Base-by-base conservation (phyloP, 192 early-diverging fungal genomes). In the Chytriomyces sp. region DNA sequence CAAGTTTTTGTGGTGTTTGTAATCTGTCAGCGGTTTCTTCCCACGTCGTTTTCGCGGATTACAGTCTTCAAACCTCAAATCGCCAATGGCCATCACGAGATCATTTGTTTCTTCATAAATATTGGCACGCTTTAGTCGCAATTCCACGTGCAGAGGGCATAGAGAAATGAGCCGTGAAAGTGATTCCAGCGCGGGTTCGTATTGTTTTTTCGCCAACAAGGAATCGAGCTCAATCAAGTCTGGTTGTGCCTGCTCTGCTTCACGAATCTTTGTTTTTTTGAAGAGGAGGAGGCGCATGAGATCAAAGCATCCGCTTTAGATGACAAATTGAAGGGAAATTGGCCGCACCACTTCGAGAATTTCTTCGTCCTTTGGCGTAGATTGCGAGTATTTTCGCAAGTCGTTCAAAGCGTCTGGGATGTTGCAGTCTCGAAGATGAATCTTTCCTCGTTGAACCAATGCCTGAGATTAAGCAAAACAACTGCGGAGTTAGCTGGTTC, bases 31-130 rank as follows among this genome's bases (percentile, higher is more conserved):
- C 9, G 50, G 8, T 8, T 53, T 53, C 18, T 53, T 53, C n/a
- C 26, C 26, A 16, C 62, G n/a, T 26, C 0, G 9, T 20, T 20
- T 20, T 20, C 0, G 13, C 1, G 13, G 11, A 11, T 0, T 45
- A 67, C 1, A 16, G 61, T 45, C 24, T 61, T 64, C 28, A 62
- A 78, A 84, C 86, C 87, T 84, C 20, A 90, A 84, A 81, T 98
- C 96, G 13, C 92, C 90, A 67, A 90, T 90, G 2, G 95, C 95
- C 80, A 93, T 93, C 72, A 94, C 94, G n/a, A 92, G 82, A 70
- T 95, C 93, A 47, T 91, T 91, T 24, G 83, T 82, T 5, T 83
- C 83, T 11, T 94, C 72, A 69, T 95, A 90, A 77, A 92, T 94
- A 61, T 94, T 81, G 44, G 92, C 94, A 26, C 95, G 83, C 8